A percentile compares a stretch with the other conserved stretches of the same genome.
phyloP scores from a whole-genome alignment of 306 rosid species.

The Cercis canadensis region DNA sequence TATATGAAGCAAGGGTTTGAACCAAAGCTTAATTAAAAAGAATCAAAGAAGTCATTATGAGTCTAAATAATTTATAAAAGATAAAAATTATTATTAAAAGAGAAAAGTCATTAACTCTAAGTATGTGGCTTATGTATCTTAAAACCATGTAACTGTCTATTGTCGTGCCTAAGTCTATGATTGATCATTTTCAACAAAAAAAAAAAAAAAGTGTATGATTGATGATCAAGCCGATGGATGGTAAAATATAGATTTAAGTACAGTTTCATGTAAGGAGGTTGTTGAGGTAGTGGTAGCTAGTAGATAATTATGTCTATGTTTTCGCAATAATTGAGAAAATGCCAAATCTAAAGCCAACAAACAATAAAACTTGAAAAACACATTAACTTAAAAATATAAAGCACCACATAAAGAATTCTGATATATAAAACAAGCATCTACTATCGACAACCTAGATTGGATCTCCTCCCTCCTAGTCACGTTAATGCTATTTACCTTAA shows the following conservation, averaged over 20 bases:
- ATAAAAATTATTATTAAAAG: no score
- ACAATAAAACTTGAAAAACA: neutral
- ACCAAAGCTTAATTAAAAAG: no score
- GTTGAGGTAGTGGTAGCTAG: conserved; percentile 40
- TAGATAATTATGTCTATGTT: neutral
- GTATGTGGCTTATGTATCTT: no score
- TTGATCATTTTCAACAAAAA: no score
- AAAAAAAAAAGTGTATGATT: no score
- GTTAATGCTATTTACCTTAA: no score
- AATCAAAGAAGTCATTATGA: no score
- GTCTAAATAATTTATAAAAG: no score
- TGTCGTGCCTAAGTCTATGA: no score
- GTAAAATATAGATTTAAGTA: neutral
- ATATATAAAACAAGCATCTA: conserved; percentile 17
- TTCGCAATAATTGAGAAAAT: conserved; percentile 36
- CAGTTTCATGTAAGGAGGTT: neutral
- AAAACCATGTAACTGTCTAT: no score
- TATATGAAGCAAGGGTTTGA: no score
- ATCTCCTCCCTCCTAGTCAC: neutral
- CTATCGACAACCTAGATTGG: neutral
- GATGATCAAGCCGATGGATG: neutral
- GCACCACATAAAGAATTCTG: neutral
- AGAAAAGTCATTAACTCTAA: no score
- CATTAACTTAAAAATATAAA: neutral
- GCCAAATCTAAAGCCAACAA: conserved; percentile 34